Base-by-base conservation (phyloP, 768 basidiomycete genomes). In the Agrocybe praecox region DNA sequence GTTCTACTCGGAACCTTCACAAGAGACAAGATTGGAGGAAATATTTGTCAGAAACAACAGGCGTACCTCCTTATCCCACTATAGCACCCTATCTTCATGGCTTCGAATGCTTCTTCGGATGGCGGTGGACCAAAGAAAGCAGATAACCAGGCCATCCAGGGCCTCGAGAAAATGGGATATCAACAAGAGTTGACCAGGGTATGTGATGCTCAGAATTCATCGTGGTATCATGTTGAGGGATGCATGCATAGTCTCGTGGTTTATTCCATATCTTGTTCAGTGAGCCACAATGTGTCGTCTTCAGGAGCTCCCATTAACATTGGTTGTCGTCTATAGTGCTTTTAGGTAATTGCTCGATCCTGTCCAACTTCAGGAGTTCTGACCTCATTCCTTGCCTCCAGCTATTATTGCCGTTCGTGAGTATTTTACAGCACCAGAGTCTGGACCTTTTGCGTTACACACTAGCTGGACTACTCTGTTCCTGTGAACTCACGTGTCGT, bases 331-430 rank as follows among this genome's bases (percentile, higher is more conserved):
- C 59, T n/a, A 14, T 40, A 83, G 81, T 83, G 83, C 73, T 78
- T 1, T 69, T 84, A 32, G 79, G 82, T 83, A 56, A 18, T 53
- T 36, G 10, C 19, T 15, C 29, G 7, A 17, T 40, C 40, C n/a
- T 6, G 3, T 40, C 36, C 12, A 11, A 14, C 71, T 65, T 23
- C 47, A 17, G 18, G n/a, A 52, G 17, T 29, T 36, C 11, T 5
- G 24, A 12, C 46, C 22, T 19, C 49, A 24, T 21, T 44, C 49
- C 32, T 46, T 26, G 23, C 32, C 40, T 42, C 9, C 48, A 85
- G 84, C 84, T 10, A 85, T 86, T 29, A 80, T 85, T 74, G 83
- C 84, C 26, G 84, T 86, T 56, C 84, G 84, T 85, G 61, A 69
- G 84, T 80, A 5, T 40, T n/a, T 12, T 40, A 12, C 14, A 29